Evolutionary conservation across 495 filamentous ascomycete species (phyloP).

Genomic region (Podospora pseudoanserina): DNA sequence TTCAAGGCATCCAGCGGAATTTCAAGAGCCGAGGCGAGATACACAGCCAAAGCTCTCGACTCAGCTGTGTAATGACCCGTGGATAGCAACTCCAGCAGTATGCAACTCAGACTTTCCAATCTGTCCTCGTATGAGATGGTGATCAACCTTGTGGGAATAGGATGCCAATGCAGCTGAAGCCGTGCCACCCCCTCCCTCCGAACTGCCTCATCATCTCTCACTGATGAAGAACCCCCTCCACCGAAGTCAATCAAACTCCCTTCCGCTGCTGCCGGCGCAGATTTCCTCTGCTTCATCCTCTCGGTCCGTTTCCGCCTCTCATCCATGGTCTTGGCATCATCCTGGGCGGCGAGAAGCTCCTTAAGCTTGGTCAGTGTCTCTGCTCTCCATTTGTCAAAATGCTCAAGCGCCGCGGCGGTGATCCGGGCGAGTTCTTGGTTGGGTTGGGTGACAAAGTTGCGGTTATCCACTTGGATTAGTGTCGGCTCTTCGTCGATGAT

Average conservation of each 20-base stretch:
- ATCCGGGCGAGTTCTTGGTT: slow-evolving; percentile 33
- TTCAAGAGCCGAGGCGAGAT: slow-evolving; percentile 60
- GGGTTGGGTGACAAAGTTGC: slow-evolving; percentile 11
- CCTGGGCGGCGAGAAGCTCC: slow-evolving; percentile 34
- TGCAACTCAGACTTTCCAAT: slow-evolving; percentile 51
- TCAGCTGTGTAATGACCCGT: slow-evolving; percentile 69
- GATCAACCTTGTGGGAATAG: slow-evolving; percentile 44
- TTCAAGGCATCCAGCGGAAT: slow-evolving; percentile 58
- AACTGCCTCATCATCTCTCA: slow-evolving; percentile 7
- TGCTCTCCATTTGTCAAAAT: slow-evolving; percentile 43
- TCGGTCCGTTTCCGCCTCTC: slow-evolving; percentile 36
- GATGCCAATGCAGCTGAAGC: slow-evolving; percentile 42
- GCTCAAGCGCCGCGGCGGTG: slow-evolving; percentile 34
- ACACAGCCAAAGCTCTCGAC: slow-evolving; percentile 63
- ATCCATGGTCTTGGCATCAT: slow-evolving; percentile 36
- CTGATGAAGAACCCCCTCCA: slow-evolving; percentile 11
- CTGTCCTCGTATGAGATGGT: slow-evolving; percentile 41
- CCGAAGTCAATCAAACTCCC: slow-evolving; percentile 35
- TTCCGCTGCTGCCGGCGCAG: slow-evolving; percentile 14
- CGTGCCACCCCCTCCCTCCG: slow-evolving; percentile 28
- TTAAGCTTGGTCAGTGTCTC: slow-evolving; percentile 36
- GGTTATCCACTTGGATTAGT: neutral
- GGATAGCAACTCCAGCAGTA: slow-evolving; percentile 66
- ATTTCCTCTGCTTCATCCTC: slow-evolving; percentile 10
- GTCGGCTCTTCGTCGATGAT: slow-evolving; percentile 7